A percentile compares a stretch with the other conserved stretches of the same genome.
Conservation (phyloP, 176 grass and related monocot genomes). For the Stipa capillata region DNA sequence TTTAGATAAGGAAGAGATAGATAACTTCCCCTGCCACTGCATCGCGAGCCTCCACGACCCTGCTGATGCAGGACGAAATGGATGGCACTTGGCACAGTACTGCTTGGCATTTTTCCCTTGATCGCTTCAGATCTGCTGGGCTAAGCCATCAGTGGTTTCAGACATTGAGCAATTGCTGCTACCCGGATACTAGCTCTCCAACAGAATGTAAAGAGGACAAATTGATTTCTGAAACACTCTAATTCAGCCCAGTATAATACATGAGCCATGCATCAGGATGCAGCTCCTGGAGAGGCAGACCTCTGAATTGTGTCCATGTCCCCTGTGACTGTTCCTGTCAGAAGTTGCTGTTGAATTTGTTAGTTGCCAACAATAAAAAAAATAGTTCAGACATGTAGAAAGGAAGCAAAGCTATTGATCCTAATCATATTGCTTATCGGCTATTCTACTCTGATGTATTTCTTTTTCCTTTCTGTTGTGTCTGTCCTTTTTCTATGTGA, state of each 20-base stretch:
- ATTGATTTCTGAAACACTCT: no score
- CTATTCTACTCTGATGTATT: background rate
- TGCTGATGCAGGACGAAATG: no score
- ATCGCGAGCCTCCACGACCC: no score
- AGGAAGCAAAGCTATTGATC: background rate
- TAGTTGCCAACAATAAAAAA: background rate
- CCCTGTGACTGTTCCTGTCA: no score
- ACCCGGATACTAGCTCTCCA: no score
- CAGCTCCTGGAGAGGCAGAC: background rate
- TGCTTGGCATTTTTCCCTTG: background rate
- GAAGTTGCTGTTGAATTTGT: background rate
- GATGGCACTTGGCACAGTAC: no score
- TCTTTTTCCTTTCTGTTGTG: conserved; percentile 1
- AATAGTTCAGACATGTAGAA: background rate
- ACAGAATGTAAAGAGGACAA: no score
- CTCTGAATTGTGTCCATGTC: background rate
- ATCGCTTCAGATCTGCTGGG: background rate
- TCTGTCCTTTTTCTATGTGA: background rate
- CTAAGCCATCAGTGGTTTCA: background rate
- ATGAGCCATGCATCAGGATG: background rate
- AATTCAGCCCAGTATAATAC: no score
- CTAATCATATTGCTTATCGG: no score
- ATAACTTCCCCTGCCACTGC: no score
- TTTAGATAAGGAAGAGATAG: no score
- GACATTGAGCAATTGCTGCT: no score